Evolutionary conservation across 257 asterid species (phyloP).

Genomic region (Rauvolfia tetraphylla): DNA sequence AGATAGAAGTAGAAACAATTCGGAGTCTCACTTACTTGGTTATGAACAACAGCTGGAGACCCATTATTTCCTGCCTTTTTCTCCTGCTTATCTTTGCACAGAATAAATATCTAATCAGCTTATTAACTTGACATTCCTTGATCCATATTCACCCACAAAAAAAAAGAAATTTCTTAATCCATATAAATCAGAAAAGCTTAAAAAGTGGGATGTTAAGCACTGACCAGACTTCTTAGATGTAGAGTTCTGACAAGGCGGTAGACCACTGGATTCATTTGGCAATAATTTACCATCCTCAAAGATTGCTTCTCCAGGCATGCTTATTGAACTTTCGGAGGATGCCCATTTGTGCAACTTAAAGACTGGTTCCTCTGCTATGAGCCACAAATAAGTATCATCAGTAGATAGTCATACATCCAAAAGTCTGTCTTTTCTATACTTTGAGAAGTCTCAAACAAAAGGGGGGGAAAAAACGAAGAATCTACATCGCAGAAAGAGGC

Average conservation of each 20-base stretch:
- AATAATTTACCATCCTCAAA: constrained; percentile 42
- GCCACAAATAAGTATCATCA: background rate
- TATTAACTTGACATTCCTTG: background rate
- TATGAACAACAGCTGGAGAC: constrained; percentile 46
- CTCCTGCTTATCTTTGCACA: constrained; percentile 40
- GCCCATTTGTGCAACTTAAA: constrained; percentile 72
- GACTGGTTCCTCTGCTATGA: constrained; percentile 38
- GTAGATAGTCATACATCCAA: background rate
- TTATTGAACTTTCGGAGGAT: constrained; percentile 38
- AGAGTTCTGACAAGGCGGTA: constrained; percentile 30
- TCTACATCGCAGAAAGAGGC: background rate
- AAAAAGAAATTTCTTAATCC: background rate
- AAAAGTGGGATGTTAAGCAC: constrained; percentile 12
- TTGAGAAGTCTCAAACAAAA: background rate
- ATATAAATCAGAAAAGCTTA: background rate
- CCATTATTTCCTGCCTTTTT: constrained; percentile 33
- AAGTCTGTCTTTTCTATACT: background rate
- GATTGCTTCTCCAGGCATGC: constrained; percentile 34
- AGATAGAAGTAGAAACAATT: background rate
- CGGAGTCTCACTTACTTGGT: constrained; percentile 42
- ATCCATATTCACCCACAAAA: too few relatives aligned
- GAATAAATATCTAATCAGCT: background rate
- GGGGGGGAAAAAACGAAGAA: too few relatives aligned
- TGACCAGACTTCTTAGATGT: constrained; percentile 26
- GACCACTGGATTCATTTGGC: constrained; percentile 30